Base-by-base conservation (phyloP, 768 basidiomycete genomes). In the Mycena vitilis region DNA sequence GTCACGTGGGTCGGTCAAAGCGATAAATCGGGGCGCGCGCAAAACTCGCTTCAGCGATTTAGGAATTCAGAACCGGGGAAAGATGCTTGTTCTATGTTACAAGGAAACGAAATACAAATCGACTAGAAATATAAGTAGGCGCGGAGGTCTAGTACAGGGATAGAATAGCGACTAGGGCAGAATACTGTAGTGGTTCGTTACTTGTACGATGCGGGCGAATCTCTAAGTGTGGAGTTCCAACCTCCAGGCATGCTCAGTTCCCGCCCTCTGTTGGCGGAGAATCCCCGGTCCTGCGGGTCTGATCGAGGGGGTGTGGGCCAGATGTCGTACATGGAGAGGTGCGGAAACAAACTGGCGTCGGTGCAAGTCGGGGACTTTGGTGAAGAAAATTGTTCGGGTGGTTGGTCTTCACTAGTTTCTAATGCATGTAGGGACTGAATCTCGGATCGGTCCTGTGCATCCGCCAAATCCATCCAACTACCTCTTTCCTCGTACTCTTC, bases 401-500 rank as follows among this genome's bases (percentile, higher is more conserved):
- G 49, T 56, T 72, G 72, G 48, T 77, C 71, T 37, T 73, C 42
- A 49, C 38, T 55, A 15, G 22, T 13, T 16, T 51, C 63, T 16
- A 59, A 58, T n/a, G 60, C 11, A 37, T 45, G 64, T 37, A 45
- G 42, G 34, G 66, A 68, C 6, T 54, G 58, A 34, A 71, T 53
- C 62, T 66, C 67, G 40, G 67, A 74, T 57, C 68, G 66, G 30
- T 59, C 57, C 38, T 56, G 65, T 8, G 54, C 18, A n/a, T 51
- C 68, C 55, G 60, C 65, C 16, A 56, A 63, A 59, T 78, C 74
- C n/a, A 80, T 77, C 86, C 86, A 87, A 66, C 86, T 87, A 3
- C 86, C 86, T 60, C 70, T 74, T 42, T 78, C 75, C 67, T 87
- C 86, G 64, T 87, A 86, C 47, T 86, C 82, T 56, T 81, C 84